Conservation (phyloP, 108 stramenopile species). For the Halocafeteria seosinensis region DNA sequence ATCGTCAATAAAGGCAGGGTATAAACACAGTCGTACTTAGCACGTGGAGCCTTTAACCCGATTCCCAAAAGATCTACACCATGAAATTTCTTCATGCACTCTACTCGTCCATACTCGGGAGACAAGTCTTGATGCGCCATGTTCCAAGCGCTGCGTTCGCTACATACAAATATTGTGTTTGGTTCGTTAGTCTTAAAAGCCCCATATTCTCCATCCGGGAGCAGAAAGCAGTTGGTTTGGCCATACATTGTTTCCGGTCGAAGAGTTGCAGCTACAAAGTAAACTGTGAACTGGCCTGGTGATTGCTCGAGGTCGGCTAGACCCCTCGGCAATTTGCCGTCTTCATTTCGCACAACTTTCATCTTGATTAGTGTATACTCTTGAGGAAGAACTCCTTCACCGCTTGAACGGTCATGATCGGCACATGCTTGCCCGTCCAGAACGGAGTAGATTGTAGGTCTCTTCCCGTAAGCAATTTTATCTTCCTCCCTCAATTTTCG, state of each 20-base stretch:
- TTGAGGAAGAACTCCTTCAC: conserved; percentile 90
- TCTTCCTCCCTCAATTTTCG: conserved; percentile 53
- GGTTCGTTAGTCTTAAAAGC: conserved; percentile 60
- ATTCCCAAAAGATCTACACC: conserved; percentile 80
- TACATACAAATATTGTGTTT: conserved; percentile 63
- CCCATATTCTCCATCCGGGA: conserved; percentile 87
- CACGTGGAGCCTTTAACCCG: conserved; percentile 67
- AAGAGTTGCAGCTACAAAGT: conserved; percentile 84
- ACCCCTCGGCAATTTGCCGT: conserved; percentile 29
- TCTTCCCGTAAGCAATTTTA: conserved; percentile 73
- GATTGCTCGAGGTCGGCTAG: not conserved
- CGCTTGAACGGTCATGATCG: conserved; percentile 85
- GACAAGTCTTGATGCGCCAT: conserved; percentile 65
- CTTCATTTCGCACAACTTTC: conserved; percentile 58
- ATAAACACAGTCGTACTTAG: conserved; percentile 78
- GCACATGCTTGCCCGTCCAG: conserved; percentile 93
- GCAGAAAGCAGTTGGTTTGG: conserved; percentile 95
- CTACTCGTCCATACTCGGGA: conserved; percentile 29
- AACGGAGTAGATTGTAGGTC: conserved; percentile 79
- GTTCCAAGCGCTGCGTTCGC: conserved; percentile 62
- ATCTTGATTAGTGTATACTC: conserved; percentile 95
- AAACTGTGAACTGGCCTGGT: conserved; percentile 36
- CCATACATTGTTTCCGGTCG: conserved; percentile 99
- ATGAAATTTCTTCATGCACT: conserved; percentile 58
- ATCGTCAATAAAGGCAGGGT: conserved; percentile 85